Percentiles rank a stretch among this genome's conserved stretches.
These are phyloP conservation scores for Kodamaea fukazawae DNA, from an alignment of 805 yeast species.

Conservation along the genomic window DNA sequence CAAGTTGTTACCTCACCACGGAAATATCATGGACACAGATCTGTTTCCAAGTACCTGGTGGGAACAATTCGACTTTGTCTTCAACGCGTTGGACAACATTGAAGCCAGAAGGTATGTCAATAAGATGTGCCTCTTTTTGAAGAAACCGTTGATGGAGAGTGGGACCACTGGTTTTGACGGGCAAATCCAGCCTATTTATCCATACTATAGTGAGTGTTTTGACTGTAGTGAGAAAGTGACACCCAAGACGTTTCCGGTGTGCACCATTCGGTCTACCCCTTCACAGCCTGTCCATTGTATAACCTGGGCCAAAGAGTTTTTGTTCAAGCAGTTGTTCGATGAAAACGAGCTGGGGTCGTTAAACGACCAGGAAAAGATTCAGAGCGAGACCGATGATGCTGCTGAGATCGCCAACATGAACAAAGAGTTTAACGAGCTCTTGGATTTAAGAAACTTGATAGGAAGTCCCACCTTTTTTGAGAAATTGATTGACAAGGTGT, in stretches of 20 bases:
- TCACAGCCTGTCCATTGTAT: slow-evolving; percentile 94
- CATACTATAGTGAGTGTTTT: slow-evolving; percentile 84
- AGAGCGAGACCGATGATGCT: slow-evolving; percentile 57
- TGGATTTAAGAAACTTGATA: slow-evolving; percentile 29
- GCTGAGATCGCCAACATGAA: slow-evolving; percentile 63
- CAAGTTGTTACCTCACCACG: slow-evolving; percentile 74
- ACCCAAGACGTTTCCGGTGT: slow-evolving; percentile 90
- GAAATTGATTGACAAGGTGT: slow-evolving; percentile 59
- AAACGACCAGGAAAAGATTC: slow-evolving; percentile 21
- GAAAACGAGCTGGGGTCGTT: slow-evolving; percentile 28
- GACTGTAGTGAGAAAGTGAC: slow-evolving; percentile 86
- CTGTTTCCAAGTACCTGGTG: slow-evolving; percentile 74
- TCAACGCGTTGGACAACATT: slow-evolving; percentile 90
- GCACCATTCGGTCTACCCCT: slow-evolving; percentile 96
- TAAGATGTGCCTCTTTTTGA: slow-evolving; percentile 68
- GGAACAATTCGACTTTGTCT: slow-evolving; percentile 69
- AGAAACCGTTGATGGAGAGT: slow-evolving; percentile 80
- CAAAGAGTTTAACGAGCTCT: slow-evolving; percentile 65
- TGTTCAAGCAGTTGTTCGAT: slow-evolving; percentile 77
- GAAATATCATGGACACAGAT: slow-evolving; percentile 77
- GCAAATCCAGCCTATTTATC: slow-evolving; percentile 87
- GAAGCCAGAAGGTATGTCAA: slow-evolving; percentile 93
- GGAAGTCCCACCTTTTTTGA: slow-evolving; percentile 18
- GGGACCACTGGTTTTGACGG: slow-evolving; percentile 97
- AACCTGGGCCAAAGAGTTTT: slow-evolving; percentile 94